phyloP scores from a whole-genome alignment of 2,329 filamentous ascomycete species.

The Aspergillus intermedius region DNA sequence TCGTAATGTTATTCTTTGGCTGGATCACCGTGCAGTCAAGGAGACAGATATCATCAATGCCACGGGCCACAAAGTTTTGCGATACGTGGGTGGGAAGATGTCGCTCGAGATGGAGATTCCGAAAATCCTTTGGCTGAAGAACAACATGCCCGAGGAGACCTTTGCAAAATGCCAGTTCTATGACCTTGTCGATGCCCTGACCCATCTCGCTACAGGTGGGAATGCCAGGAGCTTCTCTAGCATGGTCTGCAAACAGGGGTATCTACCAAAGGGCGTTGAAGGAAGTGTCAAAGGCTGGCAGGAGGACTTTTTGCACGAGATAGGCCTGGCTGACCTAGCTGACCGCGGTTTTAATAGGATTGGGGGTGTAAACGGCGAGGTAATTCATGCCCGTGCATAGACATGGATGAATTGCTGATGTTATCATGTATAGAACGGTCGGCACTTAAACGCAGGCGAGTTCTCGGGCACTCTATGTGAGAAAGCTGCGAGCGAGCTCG shows the following conservation, averaged over 20 bases:
- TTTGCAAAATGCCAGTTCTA: slow-evolving; percentile 93
- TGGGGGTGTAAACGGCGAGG: slow-evolving; percentile 85
- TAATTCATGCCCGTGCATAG: slow-evolving; percentile 42
- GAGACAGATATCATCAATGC: slow-evolving; percentile 88
- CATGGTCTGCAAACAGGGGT: slow-evolving; percentile 91
- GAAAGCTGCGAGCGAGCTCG: slow-evolving; percentile 73
- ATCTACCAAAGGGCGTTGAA: slow-evolving; percentile 83
- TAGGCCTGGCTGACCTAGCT: slow-evolving; percentile 71
- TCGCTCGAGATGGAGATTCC: slow-evolving; percentile 98
- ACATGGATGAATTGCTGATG: slow-evolving; percentile 14
- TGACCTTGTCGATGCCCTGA: slow-evolving; percentile 81
- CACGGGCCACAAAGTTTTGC: slow-evolving; percentile 78
- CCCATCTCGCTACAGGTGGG: slow-evolving; percentile 80
- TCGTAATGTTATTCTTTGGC: slow-evolving; percentile 89
- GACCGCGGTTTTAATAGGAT: slow-evolving; percentile 82
- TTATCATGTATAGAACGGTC: slow-evolving; percentile 61
- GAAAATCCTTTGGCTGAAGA: slow-evolving; percentile 94
- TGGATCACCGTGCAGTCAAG: slow-evolving; percentile 80
- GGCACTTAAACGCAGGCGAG: slow-evolving; percentile 80
- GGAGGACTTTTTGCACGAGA: slow-evolving; percentile 76
- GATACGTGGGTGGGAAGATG: slow-evolving; percentile 93
- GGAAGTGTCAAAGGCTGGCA: slow-evolving; percentile 87
- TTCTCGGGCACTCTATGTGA: slow-evolving; percentile 74
- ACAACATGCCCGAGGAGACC: slow-evolving; percentile 81
- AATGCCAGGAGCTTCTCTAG: slow-evolving; percentile 88